These are phyloP conservation scores for Fomes fomentarius DNA, from an alignment of 1,284 basidiomycete genomes.

Conservation along the genomic window DNA sequence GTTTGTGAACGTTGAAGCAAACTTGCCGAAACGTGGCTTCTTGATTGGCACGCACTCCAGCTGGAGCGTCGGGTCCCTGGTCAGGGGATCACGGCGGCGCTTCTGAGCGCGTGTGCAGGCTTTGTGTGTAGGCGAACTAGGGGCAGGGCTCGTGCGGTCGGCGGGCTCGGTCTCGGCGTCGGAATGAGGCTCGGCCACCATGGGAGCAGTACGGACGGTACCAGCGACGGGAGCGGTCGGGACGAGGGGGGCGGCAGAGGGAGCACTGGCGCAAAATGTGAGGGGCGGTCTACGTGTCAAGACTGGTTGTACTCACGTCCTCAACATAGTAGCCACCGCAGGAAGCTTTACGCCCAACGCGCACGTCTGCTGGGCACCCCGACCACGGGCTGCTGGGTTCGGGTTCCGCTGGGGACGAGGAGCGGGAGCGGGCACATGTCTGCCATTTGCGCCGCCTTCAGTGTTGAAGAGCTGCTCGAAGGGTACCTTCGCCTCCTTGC, in stretches of 20 bases:
- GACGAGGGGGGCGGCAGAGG: too few relatives aligned
- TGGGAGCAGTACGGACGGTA: too few relatives aligned
- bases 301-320: neutral
- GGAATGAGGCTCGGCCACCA: constrained; percentile 1
- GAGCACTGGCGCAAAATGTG: too few relatives aligned
- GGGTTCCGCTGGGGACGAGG: too few relatives aligned
- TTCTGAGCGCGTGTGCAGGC: neutral
- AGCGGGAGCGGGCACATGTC: neutral
- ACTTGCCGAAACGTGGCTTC: too few relatives aligned
- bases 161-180: neutral
- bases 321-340: neutral
- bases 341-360: neutral
- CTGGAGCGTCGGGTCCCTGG: too few relatives aligned
- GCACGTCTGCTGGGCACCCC: neutral
- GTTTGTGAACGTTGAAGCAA: neutral
- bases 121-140: constrained; percentile 4
- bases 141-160: constrained; percentile 7
- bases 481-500: neutral
- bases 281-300: too few relatives aligned
- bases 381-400: too few relatives aligned
- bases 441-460: too few relatives aligned
- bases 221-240: too few relatives aligned
- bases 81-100: neutral
- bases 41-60: too few relatives aligned
- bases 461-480: neutral